Evolutionary conservation across 257 asterid species (phyloP).

Genomic region (Penstemon eatonii): DNA sequence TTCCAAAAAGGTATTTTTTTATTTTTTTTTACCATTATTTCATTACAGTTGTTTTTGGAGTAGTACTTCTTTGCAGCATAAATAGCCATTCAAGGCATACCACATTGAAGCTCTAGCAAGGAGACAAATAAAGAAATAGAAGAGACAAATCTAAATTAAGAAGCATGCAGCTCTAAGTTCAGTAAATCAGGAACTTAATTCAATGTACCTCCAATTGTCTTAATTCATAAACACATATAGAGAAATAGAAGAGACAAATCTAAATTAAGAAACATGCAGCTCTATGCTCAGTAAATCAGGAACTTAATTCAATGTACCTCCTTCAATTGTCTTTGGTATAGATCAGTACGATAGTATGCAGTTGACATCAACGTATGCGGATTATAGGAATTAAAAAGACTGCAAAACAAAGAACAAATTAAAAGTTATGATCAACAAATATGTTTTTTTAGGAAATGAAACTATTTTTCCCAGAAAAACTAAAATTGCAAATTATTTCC

Average conservation of each 20-base stretch:
- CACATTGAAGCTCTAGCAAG: not conserved
- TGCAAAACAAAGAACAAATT: slow-evolving; percentile 44
- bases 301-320: slow-evolving; percentile 52
- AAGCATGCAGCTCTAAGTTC: not conserved
- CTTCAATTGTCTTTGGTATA: slow-evolving; percentile 65
- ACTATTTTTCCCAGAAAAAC: not conserved
- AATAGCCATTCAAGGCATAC: slow-evolving; percentile 11
- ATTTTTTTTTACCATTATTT: not conserved
- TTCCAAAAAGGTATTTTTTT: not conserved
- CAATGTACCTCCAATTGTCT: slow-evolving; percentile 66
- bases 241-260: slow-evolving; percentile 8
- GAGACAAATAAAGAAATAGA: slow-evolving; percentile 1
- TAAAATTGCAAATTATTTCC: slow-evolving; percentile 16
- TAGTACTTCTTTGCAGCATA: slow-evolving; percentile 4
- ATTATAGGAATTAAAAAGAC: slow-evolving; percentile 83
- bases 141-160: slow-evolving; percentile 16
- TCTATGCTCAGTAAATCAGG: slow-evolving; percentile 13
- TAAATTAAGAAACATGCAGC: slow-evolving; percentile 9
- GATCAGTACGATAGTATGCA: slow-evolving; percentile 79
- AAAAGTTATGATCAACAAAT: slow-evolving; percentile 12
- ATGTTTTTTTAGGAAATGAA: slow-evolving; percentile 6
- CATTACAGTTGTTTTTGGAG: slow-evolving; percentile 14
- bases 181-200: slow-evolving; percentile 22
- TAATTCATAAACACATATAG: not conserved
- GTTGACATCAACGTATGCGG: slow-evolving; percentile 84